Percentiles rank a stretch among this genome's conserved stretches.
phyloP scores from a whole-genome alignment of 2,329 filamentous ascomycete genomes.

The Trichophyton benhamiae region DNA sequence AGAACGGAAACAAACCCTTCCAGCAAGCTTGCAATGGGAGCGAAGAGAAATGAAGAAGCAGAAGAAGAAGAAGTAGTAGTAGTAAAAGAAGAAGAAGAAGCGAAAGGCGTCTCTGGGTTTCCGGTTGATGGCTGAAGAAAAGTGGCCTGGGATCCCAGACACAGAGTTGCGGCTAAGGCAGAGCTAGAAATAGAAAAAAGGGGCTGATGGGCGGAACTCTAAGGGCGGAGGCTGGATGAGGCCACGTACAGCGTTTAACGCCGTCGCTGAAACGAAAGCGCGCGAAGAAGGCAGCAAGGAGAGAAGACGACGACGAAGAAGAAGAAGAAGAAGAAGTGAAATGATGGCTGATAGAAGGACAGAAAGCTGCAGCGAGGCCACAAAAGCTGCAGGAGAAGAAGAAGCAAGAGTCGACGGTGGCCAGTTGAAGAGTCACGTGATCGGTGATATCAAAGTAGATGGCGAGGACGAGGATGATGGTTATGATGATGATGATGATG shows the following conservation, averaged over 20 bases:
- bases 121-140: neutral
- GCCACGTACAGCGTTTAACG: slow-evolving; percentile 1
- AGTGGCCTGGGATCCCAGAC: neutral
- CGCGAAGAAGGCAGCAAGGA: neutral
- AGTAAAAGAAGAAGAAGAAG: neutral
- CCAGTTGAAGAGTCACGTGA: neutral
- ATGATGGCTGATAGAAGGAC: neutral
- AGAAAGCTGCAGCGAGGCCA: neutral
- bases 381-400: neutral
- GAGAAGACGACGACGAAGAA: neutral
- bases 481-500: too few species aligned
- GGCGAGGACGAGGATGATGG: too few species aligned
- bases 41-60: neutral
- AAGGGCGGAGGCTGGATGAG: neutral
- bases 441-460: too few species aligned
- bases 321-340: neutral
- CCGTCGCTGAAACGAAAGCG: neutral
- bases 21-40: slow-evolving; percentile 1
- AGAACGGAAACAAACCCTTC: slow-evolving; percentile 1
- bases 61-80: neutral
- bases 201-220: slow-evolving; percentile 1
- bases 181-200: neutral
- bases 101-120: neutral
- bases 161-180: neutral
- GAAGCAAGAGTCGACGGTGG: neutral